Evolutionary conservation across 2,329 filamentous ascomycete genomes (phyloP).

Genomic region (Cryphonectria parasitica): DNA sequence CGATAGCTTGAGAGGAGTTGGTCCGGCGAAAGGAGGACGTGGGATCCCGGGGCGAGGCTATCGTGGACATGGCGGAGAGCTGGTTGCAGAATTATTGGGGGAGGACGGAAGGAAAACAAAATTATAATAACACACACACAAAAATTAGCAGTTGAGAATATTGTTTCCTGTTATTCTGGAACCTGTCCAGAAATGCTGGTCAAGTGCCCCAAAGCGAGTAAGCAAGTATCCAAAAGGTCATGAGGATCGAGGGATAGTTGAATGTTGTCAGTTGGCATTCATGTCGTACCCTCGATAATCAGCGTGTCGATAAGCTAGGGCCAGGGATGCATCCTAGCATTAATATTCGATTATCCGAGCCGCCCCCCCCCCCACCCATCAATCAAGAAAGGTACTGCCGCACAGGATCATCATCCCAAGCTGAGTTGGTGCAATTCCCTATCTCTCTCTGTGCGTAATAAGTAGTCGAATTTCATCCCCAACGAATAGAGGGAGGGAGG

Average conservation of each 20-base stretch:
- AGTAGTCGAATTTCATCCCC: background rate
- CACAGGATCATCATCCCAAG: background rate
- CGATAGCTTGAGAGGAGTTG: conserved; percentile 51
- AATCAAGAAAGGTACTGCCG: background rate
- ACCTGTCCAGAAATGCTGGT: background rate
- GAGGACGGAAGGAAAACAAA: background rate
- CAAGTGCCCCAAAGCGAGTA: background rate
- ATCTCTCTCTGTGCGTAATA: background rate
- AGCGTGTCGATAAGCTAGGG: background rate
- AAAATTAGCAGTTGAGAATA: background rate
- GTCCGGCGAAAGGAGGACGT: conserved; percentile 61
- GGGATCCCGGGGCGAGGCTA: conserved; percentile 64
- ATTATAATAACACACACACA: background rate
- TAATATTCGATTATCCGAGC: background rate
- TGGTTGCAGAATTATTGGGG: background rate
- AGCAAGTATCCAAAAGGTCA: background rate
- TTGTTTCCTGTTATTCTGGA: background rate
- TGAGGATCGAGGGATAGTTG: background rate
- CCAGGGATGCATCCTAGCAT: background rate
- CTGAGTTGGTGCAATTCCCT: background rate
- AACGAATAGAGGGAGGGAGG: background rate
- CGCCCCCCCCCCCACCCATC: too few relatives aligned
- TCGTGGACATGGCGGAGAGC: conserved; percentile 60
- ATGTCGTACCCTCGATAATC: background rate
- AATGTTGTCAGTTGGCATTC: background rate